Percentiles rank a stretch among this genome's conserved stretches.
Evolutionary conservation across 2,329 filamentous ascomycete species (phyloP).

Genomic region (Fusarium sp.): DNA sequence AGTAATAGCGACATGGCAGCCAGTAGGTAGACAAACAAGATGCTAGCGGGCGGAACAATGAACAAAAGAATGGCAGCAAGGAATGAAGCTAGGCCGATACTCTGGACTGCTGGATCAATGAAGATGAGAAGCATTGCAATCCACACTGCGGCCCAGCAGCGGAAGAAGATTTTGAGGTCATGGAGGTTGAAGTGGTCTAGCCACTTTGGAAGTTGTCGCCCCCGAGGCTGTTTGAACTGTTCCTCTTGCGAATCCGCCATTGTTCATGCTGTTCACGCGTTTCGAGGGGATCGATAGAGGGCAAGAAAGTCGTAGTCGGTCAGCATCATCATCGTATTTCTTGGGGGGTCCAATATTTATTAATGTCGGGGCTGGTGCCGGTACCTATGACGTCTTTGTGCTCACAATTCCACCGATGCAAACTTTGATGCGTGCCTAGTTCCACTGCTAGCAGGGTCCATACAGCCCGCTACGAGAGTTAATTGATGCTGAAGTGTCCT

Average conservation of each 20-base stretch:
- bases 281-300: neutral
- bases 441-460: neutral
- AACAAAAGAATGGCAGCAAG: slow-evolving; percentile 57
- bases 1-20: slow-evolving; percentile 56
- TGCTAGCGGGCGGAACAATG: slow-evolving; percentile 59
- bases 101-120: slow-evolving; percentile 55
- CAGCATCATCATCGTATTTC: neutral
- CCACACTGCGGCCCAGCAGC: slow-evolving; percentile 61
- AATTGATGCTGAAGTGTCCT: neutral
- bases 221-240: neutral
- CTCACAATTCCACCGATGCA: neutral
- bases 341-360: neutral
- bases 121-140: slow-evolving; percentile 59
- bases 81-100: slow-evolving; percentile 59
- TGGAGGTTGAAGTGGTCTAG: slow-evolving; percentile 60
- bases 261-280: neutral
- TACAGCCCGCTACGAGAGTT: neutral
- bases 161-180: slow-evolving; percentile 60
- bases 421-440: neutral
- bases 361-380: neutral
- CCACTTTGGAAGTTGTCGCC: slow-evolving; percentile 46
- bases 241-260: slow-evolving; percentile 15
- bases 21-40: slow-evolving; percentile 59
- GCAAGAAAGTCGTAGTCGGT: neutral
- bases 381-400: neutral